Conservation (phyloP, 768 basidiomycete species). For the Hypholoma sublateritium region DNA sequence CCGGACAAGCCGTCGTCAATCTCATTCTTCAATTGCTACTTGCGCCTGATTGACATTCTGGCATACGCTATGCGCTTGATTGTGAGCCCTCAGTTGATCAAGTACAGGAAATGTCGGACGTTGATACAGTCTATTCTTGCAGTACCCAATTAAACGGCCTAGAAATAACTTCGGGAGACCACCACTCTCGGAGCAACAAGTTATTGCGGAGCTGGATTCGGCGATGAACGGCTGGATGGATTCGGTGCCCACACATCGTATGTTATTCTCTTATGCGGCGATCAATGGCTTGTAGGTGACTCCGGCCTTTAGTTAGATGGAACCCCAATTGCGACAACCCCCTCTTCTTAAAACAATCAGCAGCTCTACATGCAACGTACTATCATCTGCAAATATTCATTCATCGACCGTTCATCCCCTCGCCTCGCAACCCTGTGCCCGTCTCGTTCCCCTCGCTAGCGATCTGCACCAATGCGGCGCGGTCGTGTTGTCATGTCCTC, state of each 20-base stretch:
- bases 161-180: constrained; percentile 44
- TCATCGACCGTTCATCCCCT: constrained; percentile 79
- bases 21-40: constrained; percentile 52
- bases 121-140: background rate
- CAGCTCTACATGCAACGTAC: constrained; percentile 46
- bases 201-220: constrained; percentile 73
- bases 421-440: constrained; percentile 45
- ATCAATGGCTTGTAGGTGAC: too few species aligned
- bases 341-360: constrained; percentile 56
- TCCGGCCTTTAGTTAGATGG: constrained; percentile 38
- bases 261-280: constrained; percentile 5
- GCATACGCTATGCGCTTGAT: constrained; percentile 60
- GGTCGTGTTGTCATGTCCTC: constrained; percentile 70
- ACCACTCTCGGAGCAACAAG: constrained; percentile 55
- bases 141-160: constrained; percentile 76
- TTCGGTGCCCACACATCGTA: constrained; percentile 58
- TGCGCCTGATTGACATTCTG: constrained; percentile 61
- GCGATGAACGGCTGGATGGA: constrained; percentile 80
- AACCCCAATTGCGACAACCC: constrained; percentile 36
- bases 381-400: constrained; percentile 65
- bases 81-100: constrained; percentile 31
- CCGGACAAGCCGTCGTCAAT: constrained; percentile 51
- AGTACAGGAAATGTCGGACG: background rate
- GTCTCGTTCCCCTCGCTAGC: constrained; percentile 61
- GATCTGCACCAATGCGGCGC: constrained; percentile 84